Conservation (phyloP, 352 stramenopile genomes). For the Pythium diclinum region DNA sequence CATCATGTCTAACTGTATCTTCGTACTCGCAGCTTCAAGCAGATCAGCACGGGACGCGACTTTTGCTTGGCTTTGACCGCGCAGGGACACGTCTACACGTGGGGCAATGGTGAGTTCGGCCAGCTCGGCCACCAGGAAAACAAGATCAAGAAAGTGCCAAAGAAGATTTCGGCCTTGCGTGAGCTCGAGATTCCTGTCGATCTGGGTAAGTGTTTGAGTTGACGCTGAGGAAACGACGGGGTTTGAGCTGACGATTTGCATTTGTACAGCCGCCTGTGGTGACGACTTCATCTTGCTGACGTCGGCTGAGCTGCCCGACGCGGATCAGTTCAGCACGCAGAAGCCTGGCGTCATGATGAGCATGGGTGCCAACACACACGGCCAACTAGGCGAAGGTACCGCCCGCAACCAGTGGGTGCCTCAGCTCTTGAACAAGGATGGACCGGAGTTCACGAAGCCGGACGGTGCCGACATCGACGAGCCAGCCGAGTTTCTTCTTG, state of each 20-base stretch:
- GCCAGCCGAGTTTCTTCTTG: constrained; percentile 65
- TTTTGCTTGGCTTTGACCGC: constrained; percentile 59
- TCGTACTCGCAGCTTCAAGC: constrained; percentile 38
- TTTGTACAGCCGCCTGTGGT: constrained; percentile 42
- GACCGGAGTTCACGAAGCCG: constrained; percentile 43
- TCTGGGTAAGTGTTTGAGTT: constrained; percentile 32
- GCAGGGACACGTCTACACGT: constrained; percentile 73
- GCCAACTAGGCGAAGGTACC: constrained; percentile 60
- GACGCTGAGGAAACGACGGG: background rate
- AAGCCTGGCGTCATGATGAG: constrained; percentile 78
- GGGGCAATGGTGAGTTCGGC: constrained; percentile 71
- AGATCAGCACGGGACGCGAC: constrained; percentile 52
- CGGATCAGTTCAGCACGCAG: constrained; percentile 73
- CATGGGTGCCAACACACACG: constrained; percentile 73
- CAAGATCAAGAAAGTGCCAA: constrained; percentile 82
- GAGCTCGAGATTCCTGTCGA: constrained; percentile 75
- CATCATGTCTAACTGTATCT: background rate
- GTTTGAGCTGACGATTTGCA: background rate
- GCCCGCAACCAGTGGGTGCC: constrained; percentile 84
- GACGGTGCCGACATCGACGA: constrained; percentile 62
- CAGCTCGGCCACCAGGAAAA: constrained; percentile 84
- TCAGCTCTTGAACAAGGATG: constrained; percentile 73
- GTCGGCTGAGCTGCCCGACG: constrained; percentile 57
- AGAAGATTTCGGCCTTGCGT: constrained; percentile 81
- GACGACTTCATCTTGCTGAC: constrained; percentile 75